Base-by-base conservation (phyloP, 371 early-diverging fungal species). In the Choanephora cucurbitarum region DNA sequence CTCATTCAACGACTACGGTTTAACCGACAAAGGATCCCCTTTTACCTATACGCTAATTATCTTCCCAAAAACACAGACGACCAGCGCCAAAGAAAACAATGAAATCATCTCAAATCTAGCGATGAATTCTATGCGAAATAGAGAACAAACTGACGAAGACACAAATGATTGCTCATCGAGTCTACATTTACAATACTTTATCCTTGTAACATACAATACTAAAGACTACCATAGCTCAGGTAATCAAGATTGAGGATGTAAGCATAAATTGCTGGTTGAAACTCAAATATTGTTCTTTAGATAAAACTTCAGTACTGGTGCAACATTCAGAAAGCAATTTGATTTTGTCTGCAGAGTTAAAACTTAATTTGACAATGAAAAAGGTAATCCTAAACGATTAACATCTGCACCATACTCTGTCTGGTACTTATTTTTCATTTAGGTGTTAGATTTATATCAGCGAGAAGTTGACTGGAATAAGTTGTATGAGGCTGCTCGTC, bases 401-500 rank as follows among this genome's bases (percentile, higher is more conserved):
- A 7, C 7, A 28, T 28, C 3, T 7, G 7, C 3, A 28, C 7
- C 28, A 28, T 5, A 7, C 7, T 28, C 28, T 28, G 28, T 28
- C 28, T 28, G 7, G 7, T 7, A 28, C 28, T 28, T 7, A 5
- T 28, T 28, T 3, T 28, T 28, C 33, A 15, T 32, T 23, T 58
- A 75, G 75, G 67, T 69, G 40, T 52, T 67, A 5, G 46, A 59
- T 43, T 49, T 40, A 17, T 67, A 58, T 33, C 70, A 67, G 11
- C 51, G 60, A 33, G 75, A 70, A 57, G 54, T 58, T 9, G 68
- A 66, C 33, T 75, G 75, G 75, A 72, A 67, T n/a, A 67, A 60
- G 19, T 39, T 75, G 4, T 72, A 68, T 19, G 62, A 64, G 28
- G 53, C 60, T 17, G 53, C 64, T 15, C 49, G 40, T 5, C 58